Base-by-base conservation (phyloP, 2,329 filamentous ascomycete species). In the Ampelomyces quisqualis region DNA sequence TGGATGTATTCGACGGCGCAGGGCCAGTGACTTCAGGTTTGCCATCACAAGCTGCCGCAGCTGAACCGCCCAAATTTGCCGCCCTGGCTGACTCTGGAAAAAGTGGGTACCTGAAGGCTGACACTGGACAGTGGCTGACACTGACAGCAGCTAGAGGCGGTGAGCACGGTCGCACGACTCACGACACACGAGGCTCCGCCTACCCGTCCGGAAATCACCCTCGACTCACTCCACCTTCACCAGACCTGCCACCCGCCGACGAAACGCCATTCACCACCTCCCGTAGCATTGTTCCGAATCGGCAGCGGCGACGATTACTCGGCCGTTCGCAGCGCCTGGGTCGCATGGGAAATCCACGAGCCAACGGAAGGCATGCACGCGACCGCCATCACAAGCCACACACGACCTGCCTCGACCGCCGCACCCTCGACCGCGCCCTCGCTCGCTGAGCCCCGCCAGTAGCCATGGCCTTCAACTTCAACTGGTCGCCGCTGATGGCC, bases 401-500 rank as follows among this genome's bases (percentile, higher is more conserved):
- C 45, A 43, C 42, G 41, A 41, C 32, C 34, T 31, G 28, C 47
- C 38, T 37, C 40, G 47, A 47, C 47, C 49, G 39, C 49, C 46
- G 47, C 34, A 50, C 41, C 55, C 28, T 44, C 56, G 48, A 51
- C 60, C 37, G 50, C 35, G 38, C 45, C 40, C 22, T 20, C 23
- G 20, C 28, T 15, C 33, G 13, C 44, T 27, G 26, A 40, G 34
- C 26, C 34, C 38, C 28, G 34, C 14, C 36, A 28, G 23, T 40
- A 43, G 53, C 43, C 72, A 98, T 98, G 93, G 93, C 93, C 58
- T 98, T 98, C 86, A 97, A 97, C 78, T 98, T 98, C 87, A 97
- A 97, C 88, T 98, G 93, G 93, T 95, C 90, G 80, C 93, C 93
- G 66, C 80, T 98, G 55, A 93, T 94, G 74, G 91, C 91, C 65